Conservation (phyloP, 441 rosid genomes). For the Rhodomyrtus psidioides region DNA sequence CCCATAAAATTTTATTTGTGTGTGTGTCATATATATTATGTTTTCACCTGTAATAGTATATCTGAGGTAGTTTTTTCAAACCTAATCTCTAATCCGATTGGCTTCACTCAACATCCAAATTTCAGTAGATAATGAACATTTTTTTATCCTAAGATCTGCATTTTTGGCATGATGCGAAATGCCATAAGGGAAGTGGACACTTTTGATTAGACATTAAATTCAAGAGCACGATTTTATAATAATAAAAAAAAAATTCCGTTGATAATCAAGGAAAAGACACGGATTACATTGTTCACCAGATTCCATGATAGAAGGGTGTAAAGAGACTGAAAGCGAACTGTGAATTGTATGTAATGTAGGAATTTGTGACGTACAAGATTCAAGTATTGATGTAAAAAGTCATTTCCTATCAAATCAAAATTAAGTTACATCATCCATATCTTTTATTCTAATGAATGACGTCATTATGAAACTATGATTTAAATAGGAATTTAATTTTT, state of each 20-base stretch:
- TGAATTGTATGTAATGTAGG: neutral
- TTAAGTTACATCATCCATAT: neutral
- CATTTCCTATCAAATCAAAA: neutral
- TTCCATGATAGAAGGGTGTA: neutral
- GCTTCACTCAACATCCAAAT: neutral
- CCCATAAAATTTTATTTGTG: neutral
- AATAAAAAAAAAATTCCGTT: neutral
- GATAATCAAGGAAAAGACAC: neutral
- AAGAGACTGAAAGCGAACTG: neutral
- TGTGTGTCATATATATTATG: neutral
- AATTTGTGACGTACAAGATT: neutral
- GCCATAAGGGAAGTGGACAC: neutral
- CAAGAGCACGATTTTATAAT: neutral
- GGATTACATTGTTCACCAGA: neutral
- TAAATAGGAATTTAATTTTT: neutral
- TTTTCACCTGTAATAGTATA: neutral
- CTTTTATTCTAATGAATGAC: neutral
- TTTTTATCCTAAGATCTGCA: neutral
- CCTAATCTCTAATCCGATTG: neutral
- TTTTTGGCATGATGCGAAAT: neutral
- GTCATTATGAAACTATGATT: neutral
- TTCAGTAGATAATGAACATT: neutral
- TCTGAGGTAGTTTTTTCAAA: neutral
- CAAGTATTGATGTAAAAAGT: neutral
- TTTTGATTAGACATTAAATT: neutral